Evolutionary conservation across 2,329 filamentous ascomycete genomes (phyloP).

Genomic region (Pseudogymnoascus sp.): DNA sequence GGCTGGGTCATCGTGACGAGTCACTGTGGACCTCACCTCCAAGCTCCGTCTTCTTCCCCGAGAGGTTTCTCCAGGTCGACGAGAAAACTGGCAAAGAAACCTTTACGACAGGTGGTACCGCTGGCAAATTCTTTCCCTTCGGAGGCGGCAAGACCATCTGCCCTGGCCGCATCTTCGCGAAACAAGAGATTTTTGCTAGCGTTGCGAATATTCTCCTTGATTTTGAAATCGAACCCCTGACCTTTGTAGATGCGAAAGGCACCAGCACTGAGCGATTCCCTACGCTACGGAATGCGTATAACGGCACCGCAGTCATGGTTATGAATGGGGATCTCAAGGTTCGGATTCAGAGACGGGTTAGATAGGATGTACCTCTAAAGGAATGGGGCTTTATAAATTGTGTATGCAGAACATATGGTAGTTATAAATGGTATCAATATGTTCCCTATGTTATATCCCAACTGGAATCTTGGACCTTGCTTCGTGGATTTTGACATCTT

Average conservation of each 20-base stretch:
- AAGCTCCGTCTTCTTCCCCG: slow-evolving; percentile 13
- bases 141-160: slow-evolving; percentile 18
- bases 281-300: slow-evolving; percentile 9
- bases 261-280: slow-evolving; percentile 2
- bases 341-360: slow-evolving; percentile 11
- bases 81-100: not conserved
- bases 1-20: slow-evolving; percentile 25
- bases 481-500: not conserved
- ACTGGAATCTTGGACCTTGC: not conserved
- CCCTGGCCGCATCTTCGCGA: slow-evolving; percentile 19
- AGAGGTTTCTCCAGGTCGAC: slow-evolving; percentile 10
- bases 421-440: not conserved
- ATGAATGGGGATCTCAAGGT: slow-evolving; percentile 14
- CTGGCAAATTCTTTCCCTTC: slow-evolving; percentile 10
- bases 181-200: slow-evolving; percentile 17
- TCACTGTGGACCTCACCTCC: not conserved
- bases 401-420: not conserved
- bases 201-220: slow-evolving; percentile 16
- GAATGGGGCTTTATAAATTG: not conserved
- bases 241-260: slow-evolving; percentile 10
- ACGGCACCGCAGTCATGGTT: slow-evolving; percentile 13
- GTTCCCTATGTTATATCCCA: not conserved
- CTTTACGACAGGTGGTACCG: slow-evolving; percentile 10
- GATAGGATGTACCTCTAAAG: not conserved
- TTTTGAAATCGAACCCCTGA: slow-evolving; percentile 16